Conservation (phyloP, 1,139 yeast genomes). For the Taphrina betulina region DNA sequence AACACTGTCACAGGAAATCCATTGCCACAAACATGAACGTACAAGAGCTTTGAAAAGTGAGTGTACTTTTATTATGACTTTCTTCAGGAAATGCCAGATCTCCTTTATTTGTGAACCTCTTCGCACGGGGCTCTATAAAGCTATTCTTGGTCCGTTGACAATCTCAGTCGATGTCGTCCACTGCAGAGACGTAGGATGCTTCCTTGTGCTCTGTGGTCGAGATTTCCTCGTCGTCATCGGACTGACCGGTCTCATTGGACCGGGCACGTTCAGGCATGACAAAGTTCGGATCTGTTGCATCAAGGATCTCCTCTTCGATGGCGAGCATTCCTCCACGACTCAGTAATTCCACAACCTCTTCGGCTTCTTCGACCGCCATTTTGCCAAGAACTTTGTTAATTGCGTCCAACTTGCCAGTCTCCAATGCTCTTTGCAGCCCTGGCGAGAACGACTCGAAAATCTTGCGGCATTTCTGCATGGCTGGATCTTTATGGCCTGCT, state of each 20-base stretch:
- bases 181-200: slow-evolving; percentile 5
- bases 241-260: not conserved
- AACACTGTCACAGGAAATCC: no score
- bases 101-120: no score
- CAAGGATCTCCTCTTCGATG: slow-evolving; percentile 71
- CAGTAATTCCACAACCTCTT: slow-evolving; percentile 66
- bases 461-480: slow-evolving; percentile 50
- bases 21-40: no score
- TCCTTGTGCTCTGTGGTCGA: not conserved
- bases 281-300: slow-evolving; percentile 53
- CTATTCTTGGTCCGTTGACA: no score
- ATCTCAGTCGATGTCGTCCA: slow-evolving; percentile 12
- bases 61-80: no score
- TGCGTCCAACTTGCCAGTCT: slow-evolving; percentile 66
- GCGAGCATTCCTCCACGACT: slow-evolving; percentile 83
- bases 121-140: no score
- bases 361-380: slow-evolving; percentile 79
- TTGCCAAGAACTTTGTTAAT: slow-evolving; percentile 80
- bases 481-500: slow-evolving; percentile 48
- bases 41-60: no score
- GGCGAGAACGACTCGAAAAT: slow-evolving; percentile 59
- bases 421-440: slow-evolving; percentile 73
- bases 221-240: not conserved
- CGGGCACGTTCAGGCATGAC: slow-evolving; percentile 24
- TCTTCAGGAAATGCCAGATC: no score